phyloP scores from a whole-genome alignment of 306 rosid genomes.

The Cicer pinnatifidum region DNA sequence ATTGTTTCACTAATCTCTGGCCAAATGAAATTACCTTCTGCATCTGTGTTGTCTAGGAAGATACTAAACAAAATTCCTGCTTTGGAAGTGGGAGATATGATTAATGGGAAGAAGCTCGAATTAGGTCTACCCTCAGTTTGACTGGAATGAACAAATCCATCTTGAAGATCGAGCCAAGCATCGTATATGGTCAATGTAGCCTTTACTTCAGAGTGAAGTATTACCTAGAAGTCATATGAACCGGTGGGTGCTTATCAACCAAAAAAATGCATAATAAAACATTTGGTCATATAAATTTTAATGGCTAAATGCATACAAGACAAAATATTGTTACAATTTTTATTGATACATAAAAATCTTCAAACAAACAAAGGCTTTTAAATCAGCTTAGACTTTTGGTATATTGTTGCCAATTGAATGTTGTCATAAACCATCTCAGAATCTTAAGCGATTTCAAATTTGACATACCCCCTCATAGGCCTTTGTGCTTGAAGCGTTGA shows the following conservation, averaged over 20 bases:
- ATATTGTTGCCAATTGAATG: slow-evolving; percentile 34
- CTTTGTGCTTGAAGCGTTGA: background rate
- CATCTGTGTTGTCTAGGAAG: slow-evolving; percentile 66
- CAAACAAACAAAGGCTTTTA: slow-evolving; percentile 34
- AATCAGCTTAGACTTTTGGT: slow-evolving; percentile 29
- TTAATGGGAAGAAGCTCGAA: slow-evolving; percentile 80
- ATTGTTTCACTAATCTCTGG: slow-evolving; percentile 33
- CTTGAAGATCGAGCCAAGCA: slow-evolving; percentile 99
- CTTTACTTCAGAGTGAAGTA: slow-evolving; percentile 91
- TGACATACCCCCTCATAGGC: slow-evolving; percentile 2
- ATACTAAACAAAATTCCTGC: slow-evolving; percentile 90
- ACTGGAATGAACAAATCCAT: slow-evolving; percentile 84
- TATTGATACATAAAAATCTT: background rate
- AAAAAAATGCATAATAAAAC: slow-evolving; percentile 11
- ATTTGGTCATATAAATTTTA: slow-evolving; percentile 33
- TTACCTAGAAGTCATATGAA: slow-evolving; percentile 68
- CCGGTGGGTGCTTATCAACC: slow-evolving; percentile 40
- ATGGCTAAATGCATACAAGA: slow-evolving; percentile 17
- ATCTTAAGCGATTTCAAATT: slow-evolving; percentile 3
- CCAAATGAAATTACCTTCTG: slow-evolving; percentile 64
- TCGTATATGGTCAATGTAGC: slow-evolving; percentile 79
- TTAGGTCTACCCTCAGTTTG: slow-evolving; percentile 72
- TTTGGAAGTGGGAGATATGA: slow-evolving; percentile 81
- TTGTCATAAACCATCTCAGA: slow-evolving; percentile 16
- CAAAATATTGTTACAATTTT: background rate